Evolutionary conservation across 78 protist genomes (phyloP), one percentile per base, ranked within the genome.

Genomic region (Dictyostelium purpureum): DNA sequence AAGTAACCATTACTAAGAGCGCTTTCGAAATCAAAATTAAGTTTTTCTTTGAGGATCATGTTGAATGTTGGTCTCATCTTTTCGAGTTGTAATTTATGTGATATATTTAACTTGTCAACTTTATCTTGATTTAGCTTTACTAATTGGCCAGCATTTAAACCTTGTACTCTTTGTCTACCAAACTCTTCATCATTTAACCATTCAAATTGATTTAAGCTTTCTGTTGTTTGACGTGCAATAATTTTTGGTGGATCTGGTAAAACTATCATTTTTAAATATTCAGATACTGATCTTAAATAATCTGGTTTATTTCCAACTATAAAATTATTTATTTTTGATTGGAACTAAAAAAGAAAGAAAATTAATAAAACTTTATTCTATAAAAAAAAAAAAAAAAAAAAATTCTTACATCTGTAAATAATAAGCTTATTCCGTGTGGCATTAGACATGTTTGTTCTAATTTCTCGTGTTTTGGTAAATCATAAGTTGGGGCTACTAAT

Each of bases 101-200:
- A 1, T 33, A 63, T 33, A 31, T 19, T 42, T 12, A 63, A 33
- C 18, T 31, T 21, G 12, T 63, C 6, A 33, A 63, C 21, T 63
- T 31, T 65, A 7, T 26, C 45, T 9, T 42, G 7, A 0, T 26
- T 63, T 33, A 79, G 19, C 11, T 43, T 61, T 11, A 43, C 21
- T 10, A 79, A 37, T 47, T 65, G 43, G 5, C 88, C 88, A 19
- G 77, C 21, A 65, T 79, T 79, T 28, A 63, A 63, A 63, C 71
- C 88, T 63, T 79, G 88, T 14, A 79, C 24, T 33, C 88, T 38
- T 33, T 79, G 88, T 59, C 88, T 59, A 45, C 88, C 88, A 63
- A 79, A 79, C 28, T 79, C 88, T 63, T 65, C 42, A 42, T 79
- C 88, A 47, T 28, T 65, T 61, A 79, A 79, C 88, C 88, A 79